Evolutionary conservation across 2,329 filamentous ascomycete genomes (phyloP).

Genomic region (Colletotrichum sp.): DNA sequence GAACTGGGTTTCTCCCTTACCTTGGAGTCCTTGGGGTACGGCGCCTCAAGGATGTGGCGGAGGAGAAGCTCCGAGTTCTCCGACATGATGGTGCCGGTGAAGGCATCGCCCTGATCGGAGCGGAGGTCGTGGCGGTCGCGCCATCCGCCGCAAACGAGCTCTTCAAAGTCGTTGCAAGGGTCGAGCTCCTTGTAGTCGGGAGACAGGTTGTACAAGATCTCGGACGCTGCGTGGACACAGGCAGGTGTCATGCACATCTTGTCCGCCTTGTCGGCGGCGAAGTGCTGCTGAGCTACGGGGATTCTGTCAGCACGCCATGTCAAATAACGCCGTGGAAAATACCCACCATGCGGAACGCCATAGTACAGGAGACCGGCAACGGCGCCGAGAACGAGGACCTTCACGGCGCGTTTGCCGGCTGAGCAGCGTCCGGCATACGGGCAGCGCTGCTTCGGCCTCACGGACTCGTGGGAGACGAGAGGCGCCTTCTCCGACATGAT

Average conservation of each 20-base stretch:
- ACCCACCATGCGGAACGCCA: background rate
- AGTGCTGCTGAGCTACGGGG: background rate
- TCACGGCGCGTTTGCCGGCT: background rate
- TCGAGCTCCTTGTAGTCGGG: slow-evolving; percentile 64
- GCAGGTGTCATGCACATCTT: slow-evolving; percentile 29
- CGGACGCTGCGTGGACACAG: slow-evolving; percentile 35
- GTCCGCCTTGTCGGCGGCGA: background rate
- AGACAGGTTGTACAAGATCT: slow-evolving; percentile 32
- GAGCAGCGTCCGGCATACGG: slow-evolving; percentile 9
- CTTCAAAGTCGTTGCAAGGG: slow-evolving; percentile 72
- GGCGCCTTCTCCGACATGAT: slow-evolving; percentile 16
- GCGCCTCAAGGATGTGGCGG: slow-evolving; percentile 67
- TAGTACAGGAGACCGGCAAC: slow-evolving; percentile 6
- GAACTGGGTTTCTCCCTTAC: slow-evolving; percentile 28
- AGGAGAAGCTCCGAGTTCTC: slow-evolving; percentile 65
- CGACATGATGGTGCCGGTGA: slow-evolving; percentile 65
- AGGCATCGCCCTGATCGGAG: slow-evolving; percentile 65
- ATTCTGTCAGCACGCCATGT: background rate
- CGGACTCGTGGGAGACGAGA: background rate
- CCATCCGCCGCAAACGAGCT: slow-evolving; percentile 73
- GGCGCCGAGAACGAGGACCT: background rate
- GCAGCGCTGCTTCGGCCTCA: background rate
- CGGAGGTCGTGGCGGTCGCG: slow-evolving; percentile 67
- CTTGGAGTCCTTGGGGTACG: slow-evolving; percentile 50
- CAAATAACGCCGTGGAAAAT: background rate